These are phyloP conservation scores for Magnusiomyces ingens DNA, from an alignment of 1,139 yeast genomes.

Conservation along the genomic window DNA sequence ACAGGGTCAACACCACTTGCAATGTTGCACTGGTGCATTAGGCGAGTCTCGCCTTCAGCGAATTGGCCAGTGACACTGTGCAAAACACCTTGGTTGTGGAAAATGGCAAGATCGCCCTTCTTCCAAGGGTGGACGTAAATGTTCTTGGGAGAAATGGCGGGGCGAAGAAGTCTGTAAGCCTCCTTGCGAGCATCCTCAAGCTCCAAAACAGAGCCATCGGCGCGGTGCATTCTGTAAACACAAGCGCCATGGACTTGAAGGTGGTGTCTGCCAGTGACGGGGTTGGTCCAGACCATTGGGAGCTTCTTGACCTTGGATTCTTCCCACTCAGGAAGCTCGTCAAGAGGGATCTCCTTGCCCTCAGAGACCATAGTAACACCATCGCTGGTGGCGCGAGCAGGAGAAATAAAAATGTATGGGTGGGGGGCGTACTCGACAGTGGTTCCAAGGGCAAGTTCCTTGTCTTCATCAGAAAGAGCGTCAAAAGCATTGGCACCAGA, in stretches of 20 bases:
- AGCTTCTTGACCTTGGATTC: constrained; percentile 62
- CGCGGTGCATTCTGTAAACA: constrained; percentile 55
- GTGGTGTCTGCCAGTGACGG: constrained; percentile 76
- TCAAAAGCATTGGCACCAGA: constrained; percentile 74
- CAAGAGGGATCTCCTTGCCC: constrained; percentile 59
- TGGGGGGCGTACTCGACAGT: constrained; percentile 86
- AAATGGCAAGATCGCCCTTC: constrained; percentile 76
- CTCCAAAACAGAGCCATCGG: constrained; percentile 51
- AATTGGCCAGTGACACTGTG: constrained; percentile 88
- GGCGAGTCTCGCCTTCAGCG: constrained; percentile 64
- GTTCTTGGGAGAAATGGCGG: constrained; percentile 67
- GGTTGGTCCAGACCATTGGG: constrained; percentile 89
- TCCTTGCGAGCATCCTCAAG: constrained; percentile 66
- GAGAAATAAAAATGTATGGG: constrained; percentile 77
- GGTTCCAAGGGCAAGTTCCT: constrained; percentile 64
- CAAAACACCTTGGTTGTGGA: constrained; percentile 83
- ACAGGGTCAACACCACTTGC: constrained; percentile 72
- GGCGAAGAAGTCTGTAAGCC: constrained; percentile 69
- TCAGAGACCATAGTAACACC: constrained; percentile 82
- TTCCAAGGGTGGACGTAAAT: constrained; percentile 79
- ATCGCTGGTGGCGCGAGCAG: constrained; percentile 74
- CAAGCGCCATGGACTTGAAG: constrained; percentile 86
- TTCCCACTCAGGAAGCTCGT: constrained; percentile 76
- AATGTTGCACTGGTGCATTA: constrained; percentile 90
- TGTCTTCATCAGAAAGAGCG: constrained; percentile 57